Percentiles rank a stretch among this genome's conserved stretches.
phyloP scores from a whole-genome alignment of 257 asterid species.

The Ligustrum vulgare region DNA sequence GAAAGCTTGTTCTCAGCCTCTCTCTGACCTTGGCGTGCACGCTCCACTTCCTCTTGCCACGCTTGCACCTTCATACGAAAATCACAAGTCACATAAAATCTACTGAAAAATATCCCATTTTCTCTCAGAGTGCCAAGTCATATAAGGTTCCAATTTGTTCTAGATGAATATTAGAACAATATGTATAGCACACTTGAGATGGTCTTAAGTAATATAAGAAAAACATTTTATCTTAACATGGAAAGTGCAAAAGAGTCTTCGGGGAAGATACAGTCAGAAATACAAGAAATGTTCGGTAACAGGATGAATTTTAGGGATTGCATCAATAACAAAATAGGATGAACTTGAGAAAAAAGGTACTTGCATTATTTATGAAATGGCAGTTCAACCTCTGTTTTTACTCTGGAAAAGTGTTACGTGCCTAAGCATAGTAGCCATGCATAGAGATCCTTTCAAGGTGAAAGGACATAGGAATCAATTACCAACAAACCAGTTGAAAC shows the following conservation, averaged over 20 bases:
- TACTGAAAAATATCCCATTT: neutral
- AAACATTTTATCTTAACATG: neutral
- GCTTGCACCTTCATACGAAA: conserved; percentile 75
- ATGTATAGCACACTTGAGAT: neutral
- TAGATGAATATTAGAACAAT: neutral
- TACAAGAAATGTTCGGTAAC: conserved; percentile 10
- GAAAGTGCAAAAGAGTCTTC: neutral
- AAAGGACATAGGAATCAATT: neutral
- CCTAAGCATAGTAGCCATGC: neutral
- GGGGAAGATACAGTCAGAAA: neutral
- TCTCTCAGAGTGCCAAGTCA: conserved; percentile 4
- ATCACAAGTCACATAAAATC: conserved; percentile 29
- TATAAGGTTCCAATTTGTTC: conserved; percentile 20
- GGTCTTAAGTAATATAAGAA: neutral
- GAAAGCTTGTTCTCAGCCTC: conserved; percentile 96
- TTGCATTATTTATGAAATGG: conserved; percentile 1
- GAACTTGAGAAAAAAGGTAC: neutral
- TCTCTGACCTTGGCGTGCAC: conserved; percentile 93
- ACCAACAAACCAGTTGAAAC: conserved; percentile 12
- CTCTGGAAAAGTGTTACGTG: neutral
- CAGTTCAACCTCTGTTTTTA: neutral
- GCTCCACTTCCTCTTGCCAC: conserved; percentile 99
- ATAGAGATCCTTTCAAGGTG: conserved; percentile 6
- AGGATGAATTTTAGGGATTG: conserved; percentile 1
- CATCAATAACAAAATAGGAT: neutral